Conservation (phyloP, 106 monocot genomes). For the Posidonia australis region DNA sequence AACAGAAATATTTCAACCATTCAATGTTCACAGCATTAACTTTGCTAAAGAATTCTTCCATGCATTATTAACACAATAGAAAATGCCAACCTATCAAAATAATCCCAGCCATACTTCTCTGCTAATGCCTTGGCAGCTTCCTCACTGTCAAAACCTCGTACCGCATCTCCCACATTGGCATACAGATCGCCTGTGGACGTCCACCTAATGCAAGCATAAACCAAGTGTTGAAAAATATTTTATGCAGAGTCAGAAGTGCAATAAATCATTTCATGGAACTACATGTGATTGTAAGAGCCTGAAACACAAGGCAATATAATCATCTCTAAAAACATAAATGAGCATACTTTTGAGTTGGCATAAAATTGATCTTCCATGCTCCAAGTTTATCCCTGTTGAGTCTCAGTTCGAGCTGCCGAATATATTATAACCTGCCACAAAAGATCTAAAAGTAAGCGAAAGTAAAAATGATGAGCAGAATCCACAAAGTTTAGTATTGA, state of each 20-base stretch:
- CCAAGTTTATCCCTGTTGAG: constrained; percentile 95
- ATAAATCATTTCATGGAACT: background rate
- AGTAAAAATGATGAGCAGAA: too few relatives aligned
- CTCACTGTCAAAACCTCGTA: constrained; percentile 62
- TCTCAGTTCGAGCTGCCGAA: constrained; percentile 82
- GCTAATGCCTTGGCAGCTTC: constrained; percentile 90
- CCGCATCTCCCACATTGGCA: constrained; percentile 95
- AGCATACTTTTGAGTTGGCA: constrained; percentile 93
- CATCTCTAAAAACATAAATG: background rate
- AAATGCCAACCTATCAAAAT: constrained; percentile 49
- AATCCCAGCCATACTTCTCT: constrained; percentile 90
- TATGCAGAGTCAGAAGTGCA: too few relatives aligned
- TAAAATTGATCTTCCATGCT: constrained; percentile 92
- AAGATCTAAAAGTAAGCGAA: too few relatives aligned
- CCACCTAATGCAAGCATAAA: constrained; percentile 28
- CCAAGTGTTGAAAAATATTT: too few relatives aligned
- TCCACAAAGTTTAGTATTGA: too few relatives aligned
- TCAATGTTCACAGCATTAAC: too few relatives aligned
- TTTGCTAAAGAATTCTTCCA: too few relatives aligned
- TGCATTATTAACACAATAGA: too few relatives aligned
- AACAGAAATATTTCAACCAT: too few relatives aligned
- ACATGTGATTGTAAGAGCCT: background rate
- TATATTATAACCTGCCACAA: constrained; percentile 60
- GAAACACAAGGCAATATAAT: background rate
- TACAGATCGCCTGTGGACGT: constrained; percentile 98